phyloP scores from a whole-genome alignment of 257 asterid species.

The Salvia splendens region DNA sequence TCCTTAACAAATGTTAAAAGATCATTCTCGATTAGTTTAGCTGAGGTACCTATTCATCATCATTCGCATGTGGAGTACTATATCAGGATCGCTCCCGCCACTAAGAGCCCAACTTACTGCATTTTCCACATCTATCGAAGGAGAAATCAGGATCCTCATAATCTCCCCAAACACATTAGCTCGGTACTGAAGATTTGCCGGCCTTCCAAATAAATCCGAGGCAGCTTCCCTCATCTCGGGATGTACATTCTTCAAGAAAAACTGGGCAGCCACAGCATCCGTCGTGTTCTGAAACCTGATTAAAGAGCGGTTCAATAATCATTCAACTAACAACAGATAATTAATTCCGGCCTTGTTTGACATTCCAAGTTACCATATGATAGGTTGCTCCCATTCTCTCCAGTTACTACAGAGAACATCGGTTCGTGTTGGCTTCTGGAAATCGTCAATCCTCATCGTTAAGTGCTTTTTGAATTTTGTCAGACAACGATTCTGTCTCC shows the following conservation, averaged over 20 bases:
- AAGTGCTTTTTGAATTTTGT: constrained; percentile 76
- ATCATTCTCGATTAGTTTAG: too few relatives aligned
- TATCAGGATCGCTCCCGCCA: constrained; percentile 78
- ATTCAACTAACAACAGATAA: background rate
- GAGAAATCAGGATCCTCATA: constrained; percentile 81
- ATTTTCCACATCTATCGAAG: constrained; percentile 61
- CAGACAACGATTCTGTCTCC: constrained; percentile 83
- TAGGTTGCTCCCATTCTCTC: constrained; percentile 86
- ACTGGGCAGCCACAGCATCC: constrained; percentile 95
- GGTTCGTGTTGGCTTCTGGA: constrained; percentile 76
- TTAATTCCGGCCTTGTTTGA: background rate
- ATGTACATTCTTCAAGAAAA: constrained; percentile 85
- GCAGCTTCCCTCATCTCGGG: constrained; percentile 78
- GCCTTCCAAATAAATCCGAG: constrained; percentile 70
- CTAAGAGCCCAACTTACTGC: constrained; percentile 79
- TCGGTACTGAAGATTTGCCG: constrained; percentile 68
- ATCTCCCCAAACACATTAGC: constrained; percentile 96
- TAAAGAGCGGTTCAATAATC: constrained; percentile 23
- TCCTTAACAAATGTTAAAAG: too few relatives aligned
- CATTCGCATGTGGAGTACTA: constrained; percentile 95
- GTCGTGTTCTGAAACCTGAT: constrained; percentile 95
- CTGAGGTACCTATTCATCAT: constrained; percentile 79
- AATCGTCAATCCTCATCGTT: constrained; percentile 86
- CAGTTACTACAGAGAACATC: constrained; percentile 89
- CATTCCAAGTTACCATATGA: constrained; percentile 66